A percentile compares a stretch with the other conserved stretches of the same genome.
phyloP scores from a whole-genome alignment of 1,139 yeast genomes.

The Saccharomyces uvarum region DNA sequence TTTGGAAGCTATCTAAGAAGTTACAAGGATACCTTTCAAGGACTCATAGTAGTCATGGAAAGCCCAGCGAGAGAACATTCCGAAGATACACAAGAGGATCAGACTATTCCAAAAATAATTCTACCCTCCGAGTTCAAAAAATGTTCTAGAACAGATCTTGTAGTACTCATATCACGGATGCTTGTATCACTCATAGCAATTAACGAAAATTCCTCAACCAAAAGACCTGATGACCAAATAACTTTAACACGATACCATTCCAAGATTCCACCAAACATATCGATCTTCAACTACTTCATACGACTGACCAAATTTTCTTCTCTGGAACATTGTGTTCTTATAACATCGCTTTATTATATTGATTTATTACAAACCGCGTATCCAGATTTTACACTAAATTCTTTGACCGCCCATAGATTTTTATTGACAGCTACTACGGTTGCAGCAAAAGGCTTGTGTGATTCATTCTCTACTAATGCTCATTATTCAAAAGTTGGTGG shows the following conservation, averaged over 20 bases:
- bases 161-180: conserved; percentile 72
- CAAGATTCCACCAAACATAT: conserved; percentile 81
- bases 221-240: conserved; percentile 4
- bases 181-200: conserved; percentile 59
- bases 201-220: conserved; percentile 44
- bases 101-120: conserved; percentile 3
- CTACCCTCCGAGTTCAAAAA: conserved; percentile 39
- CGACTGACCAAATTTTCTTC: conserved; percentile 80
- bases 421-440: conserved; percentile 84
- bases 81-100: neutral
- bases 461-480: conserved; percentile 84
- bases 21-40: neutral
- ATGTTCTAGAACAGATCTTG: conserved; percentile 64
- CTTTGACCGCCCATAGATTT: conserved; percentile 89
- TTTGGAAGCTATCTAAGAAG: neutral
- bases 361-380: conserved; percentile 75
- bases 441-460: conserved; percentile 88
- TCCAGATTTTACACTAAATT: conserved; percentile 74
- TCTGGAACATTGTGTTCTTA: conserved; percentile 70
- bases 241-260: conserved; percentile 85
- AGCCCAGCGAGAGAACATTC: neutral
- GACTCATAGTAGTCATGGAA: neutral
- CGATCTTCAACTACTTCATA: conserved; percentile 66
- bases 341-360: conserved; percentile 79
- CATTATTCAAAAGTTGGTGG: conserved; percentile 98